A percentile compares a stretch with the other conserved stretches of the same genome.
Evolutionary conservation across 2,329 filamentous ascomycete species (phyloP).

Genomic region (Colletotrichum liriopes): DNA sequence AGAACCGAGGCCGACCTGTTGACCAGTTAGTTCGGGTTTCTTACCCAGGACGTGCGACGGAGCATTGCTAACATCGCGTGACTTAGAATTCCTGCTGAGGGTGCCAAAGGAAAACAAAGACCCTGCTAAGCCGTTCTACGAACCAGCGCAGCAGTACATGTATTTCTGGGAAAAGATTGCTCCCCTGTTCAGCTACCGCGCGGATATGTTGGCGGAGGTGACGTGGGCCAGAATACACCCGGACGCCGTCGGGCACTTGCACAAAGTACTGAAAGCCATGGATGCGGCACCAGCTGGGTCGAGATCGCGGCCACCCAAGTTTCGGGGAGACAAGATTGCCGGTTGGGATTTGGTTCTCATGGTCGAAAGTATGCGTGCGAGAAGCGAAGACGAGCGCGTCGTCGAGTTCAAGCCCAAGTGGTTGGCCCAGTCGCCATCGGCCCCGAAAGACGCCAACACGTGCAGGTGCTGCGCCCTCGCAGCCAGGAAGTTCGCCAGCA

Average conservation of each 20-base stretch:
- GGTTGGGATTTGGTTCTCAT: slow-evolving; percentile 63
- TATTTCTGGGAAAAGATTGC: slow-evolving; percentile 68
- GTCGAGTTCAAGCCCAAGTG: slow-evolving; percentile 90
- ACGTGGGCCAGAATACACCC: slow-evolving; percentile 63
- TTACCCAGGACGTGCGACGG: background rate
- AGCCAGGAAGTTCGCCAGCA: slow-evolving; percentile 55
- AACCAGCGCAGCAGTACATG: slow-evolving; percentile 55
- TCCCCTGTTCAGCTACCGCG: slow-evolving; percentile 65
- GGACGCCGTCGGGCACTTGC: slow-evolving; percentile 56
- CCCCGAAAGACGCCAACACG: slow-evolving; percentile 72
- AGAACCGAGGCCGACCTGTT: slow-evolving; percentile 20
- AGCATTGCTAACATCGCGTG: slow-evolving; percentile 46
- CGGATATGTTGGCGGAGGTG: slow-evolving; percentile 69
- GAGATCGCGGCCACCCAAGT: slow-evolving; percentile 50
- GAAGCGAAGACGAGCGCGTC: slow-evolving; percentile 49
- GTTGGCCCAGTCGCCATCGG: slow-evolving; percentile 82
- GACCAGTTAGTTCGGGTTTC: slow-evolving; percentile 4
- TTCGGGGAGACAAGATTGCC: slow-evolving; percentile 52
- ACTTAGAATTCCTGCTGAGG: slow-evolving; percentile 50
- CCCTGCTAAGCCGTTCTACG: slow-evolving; percentile 54
- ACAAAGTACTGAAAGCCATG: slow-evolving; percentile 58
- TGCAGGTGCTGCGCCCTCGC: slow-evolving; percentile 82
- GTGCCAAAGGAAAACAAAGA: slow-evolving; percentile 55
- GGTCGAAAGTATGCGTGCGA: slow-evolving; percentile 79
- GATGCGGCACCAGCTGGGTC: slow-evolving; percentile 16